Conservation (phyloP, 495 filamentous ascomycete species). For the Rostrohypoxylon terebratum region DNA sequence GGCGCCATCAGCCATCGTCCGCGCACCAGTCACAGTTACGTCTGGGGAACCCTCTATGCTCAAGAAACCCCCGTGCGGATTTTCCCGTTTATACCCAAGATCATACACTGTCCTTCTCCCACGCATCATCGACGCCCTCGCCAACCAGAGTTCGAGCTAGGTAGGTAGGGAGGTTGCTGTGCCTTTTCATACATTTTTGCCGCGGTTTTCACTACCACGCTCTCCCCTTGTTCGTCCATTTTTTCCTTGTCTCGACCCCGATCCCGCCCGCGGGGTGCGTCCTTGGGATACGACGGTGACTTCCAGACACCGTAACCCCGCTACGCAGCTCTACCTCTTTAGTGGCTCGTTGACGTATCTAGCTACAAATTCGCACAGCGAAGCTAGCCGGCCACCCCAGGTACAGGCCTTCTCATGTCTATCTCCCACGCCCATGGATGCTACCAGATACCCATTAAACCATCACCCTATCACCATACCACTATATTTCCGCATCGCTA, state of each 20-base stretch:
- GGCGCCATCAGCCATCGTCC: not conserved
- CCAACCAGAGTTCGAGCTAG: conserved; percentile 34
- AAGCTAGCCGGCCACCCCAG: not conserved
- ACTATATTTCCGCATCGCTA: not conserved
- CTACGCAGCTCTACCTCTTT: not conserved
- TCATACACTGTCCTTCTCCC: conserved; percentile 11
- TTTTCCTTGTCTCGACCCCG: conserved; percentile 17
- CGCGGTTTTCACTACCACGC: conserved; percentile 39
- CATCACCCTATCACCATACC: not conserved
- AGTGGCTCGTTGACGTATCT: not conserved
- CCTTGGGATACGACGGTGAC: conserved; percentile 41
- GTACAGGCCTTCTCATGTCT: not conserved
- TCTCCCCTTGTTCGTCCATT: not conserved
- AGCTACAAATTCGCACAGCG: not conserved
- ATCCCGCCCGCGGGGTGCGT: conserved; percentile 43
- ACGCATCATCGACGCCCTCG: conserved; percentile 7
- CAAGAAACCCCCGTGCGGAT: not conserved
- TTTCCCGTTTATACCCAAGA: conserved; percentile 23
- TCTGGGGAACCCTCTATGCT: conserved; percentile 4
- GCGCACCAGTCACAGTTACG: conserved; percentile 36
- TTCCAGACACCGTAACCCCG: conserved; percentile 21
- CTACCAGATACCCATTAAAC: not conserved
- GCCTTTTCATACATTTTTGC: conserved; percentile 36
- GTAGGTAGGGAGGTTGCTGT: conserved; percentile 35
- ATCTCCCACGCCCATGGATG: not conserved